Base-by-base conservation (phyloP, 2,329 filamentous ascomycete genomes). In the Penicillium sp. region DNA sequence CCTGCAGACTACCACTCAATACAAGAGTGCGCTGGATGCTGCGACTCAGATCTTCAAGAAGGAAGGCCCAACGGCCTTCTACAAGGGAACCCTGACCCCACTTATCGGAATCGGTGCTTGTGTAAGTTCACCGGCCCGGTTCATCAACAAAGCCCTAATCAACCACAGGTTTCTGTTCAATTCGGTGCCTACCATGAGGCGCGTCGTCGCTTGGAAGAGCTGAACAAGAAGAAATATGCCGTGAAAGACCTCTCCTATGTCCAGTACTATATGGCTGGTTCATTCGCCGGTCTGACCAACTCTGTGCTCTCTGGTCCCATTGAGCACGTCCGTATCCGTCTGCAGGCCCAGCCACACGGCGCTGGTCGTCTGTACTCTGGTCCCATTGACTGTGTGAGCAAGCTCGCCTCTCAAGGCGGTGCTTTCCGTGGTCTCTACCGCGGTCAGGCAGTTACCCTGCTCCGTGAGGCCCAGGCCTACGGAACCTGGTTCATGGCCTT, bases 181-280 rank as follows among this genome's bases (percentile, higher is more conserved):
- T 99, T 99, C 74, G 94, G 92, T 59, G 94, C 89, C 66, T 99
- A 97, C 82, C 92, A 97, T 80, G 88, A 89, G 69, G 92, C 93
- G 8, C 89, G 90, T 56, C 90, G 94, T 55, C 88, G 84, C 67
- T 86, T 99, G 71, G 93, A 97, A 78, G 79, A 83, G 42, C 81
- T 83, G 61, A 96, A 96, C 75, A 72, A 79, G 59, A 75, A 77
- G 65, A 62, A 72, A 57, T 70, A 71, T 56, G 64, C 65, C 58
- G 71, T 71, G 63, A 62, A 63, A 42, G 78, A 81, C 22, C 84
- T 97, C 29, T 84, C 83, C 21, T 96, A 96, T 76, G 73, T 77
- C 1, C 91, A 99, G 76, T 97, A 96, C 82, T 97, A 92, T 76
- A 81, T 86, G 7, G 84, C 94, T 0, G 94, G 94, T 59, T 92